phyloP scores from a whole-genome alignment of 1,284 basidiomycete species.

The Tilletia indica region DNA sequence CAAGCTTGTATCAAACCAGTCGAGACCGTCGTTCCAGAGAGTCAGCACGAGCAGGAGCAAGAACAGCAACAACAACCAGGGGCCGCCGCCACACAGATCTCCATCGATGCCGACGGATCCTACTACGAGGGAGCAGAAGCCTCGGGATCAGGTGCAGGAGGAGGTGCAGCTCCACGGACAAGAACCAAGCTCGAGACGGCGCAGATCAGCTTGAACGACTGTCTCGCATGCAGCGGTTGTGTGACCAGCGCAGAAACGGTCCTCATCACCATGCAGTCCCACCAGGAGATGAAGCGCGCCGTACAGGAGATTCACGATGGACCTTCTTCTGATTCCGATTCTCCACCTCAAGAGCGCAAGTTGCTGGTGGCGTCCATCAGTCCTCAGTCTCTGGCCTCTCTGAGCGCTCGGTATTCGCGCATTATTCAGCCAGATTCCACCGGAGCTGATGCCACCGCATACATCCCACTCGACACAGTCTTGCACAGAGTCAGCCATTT shows the following conservation, averaged over 20 bases:
- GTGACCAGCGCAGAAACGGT: slow-evolving; percentile 98
- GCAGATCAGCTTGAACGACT: slow-evolving; percentile 92
- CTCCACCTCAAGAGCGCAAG: slow-evolving; percentile 18
- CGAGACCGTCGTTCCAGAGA: slow-evolving; percentile 56
- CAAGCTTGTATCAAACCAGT: slow-evolving; percentile 98
- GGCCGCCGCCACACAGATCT: slow-evolving; percentile 73
- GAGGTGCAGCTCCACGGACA: slow-evolving; percentile 45
- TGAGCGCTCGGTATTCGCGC: slow-evolving; percentile 51
- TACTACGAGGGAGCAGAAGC: slow-evolving; percentile 67
- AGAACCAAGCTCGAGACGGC: slow-evolving; percentile 60
- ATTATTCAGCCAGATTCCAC: slow-evolving; percentile 24
- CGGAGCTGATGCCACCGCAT: slow-evolving; percentile 56
- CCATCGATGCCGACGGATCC: slow-evolving; percentile 73
- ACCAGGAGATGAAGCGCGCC: slow-evolving; percentile 75
- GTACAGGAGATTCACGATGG: slow-evolving; percentile 23
- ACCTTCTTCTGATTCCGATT: no score
- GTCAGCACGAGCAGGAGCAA: slow-evolving; percentile 52
- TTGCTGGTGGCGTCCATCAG: slow-evolving; percentile 59
- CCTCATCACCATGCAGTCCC: slow-evolving; percentile 93
- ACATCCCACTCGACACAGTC: slow-evolving; percentile 58
- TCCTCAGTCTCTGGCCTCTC: slow-evolving; percentile 86
- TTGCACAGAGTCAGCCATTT: slow-evolving; percentile 60
- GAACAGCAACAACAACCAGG: slow-evolving; percentile 13
- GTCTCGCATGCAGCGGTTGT: slow-evolving; percentile 90
- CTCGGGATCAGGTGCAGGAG: slow-evolving; percentile 26